Evolutionary conservation across 768 basidiomycete species (phyloP).

Genomic region (Coprinopsis strossmayeri): DNA sequence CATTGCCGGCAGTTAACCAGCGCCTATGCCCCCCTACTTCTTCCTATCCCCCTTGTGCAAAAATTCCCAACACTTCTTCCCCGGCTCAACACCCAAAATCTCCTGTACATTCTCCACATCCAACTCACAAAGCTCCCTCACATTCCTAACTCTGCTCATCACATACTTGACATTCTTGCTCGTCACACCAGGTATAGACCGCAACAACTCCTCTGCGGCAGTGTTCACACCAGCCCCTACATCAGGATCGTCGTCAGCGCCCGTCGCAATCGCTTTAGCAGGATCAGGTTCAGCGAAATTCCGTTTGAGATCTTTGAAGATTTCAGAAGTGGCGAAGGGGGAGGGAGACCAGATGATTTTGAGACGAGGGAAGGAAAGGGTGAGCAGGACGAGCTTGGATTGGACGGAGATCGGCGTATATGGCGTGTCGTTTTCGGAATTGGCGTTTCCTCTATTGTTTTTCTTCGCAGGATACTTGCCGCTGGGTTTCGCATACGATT

Average conservation of each 20-base stretch:
- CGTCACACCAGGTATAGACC: conserved; percentile 78
- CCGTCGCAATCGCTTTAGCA: conserved; percentile 66
- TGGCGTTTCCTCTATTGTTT: conserved; percentile 22
- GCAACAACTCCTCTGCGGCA: conserved; percentile 77
- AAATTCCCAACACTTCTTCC: conserved; percentile 76
- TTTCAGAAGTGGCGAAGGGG: conserved; percentile 84
- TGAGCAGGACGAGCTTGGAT: conserved; percentile 87
- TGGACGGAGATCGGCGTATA: conserved; percentile 59
- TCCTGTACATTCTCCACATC: conserved; percentile 54
- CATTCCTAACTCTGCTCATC: conserved; percentile 71
- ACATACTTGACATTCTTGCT: conserved; percentile 83
- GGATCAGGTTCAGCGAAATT: conserved; percentile 79
- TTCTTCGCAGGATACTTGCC: conserved; percentile 54
- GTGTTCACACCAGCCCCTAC: conserved; percentile 63
- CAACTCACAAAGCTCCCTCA: conserved; percentile 71
- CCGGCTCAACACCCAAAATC: conserved; percentile 76
- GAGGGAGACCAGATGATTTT: conserved; percentile 98
- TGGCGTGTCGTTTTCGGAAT: conserved; percentile 5
- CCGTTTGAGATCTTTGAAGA: conserved; percentile 87
- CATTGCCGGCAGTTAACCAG: no score
- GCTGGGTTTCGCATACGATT: conserved; percentile 57
- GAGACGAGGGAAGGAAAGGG: conserved; percentile 84
- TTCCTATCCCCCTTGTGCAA: conserved; percentile 59
- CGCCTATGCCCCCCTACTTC: not conserved
- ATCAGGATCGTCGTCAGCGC: conserved; percentile 70